Evolutionary conservation across 2,329 filamentous ascomycete species (phyloP).

Genomic region (Chalaropsis thielavioides): DNA sequence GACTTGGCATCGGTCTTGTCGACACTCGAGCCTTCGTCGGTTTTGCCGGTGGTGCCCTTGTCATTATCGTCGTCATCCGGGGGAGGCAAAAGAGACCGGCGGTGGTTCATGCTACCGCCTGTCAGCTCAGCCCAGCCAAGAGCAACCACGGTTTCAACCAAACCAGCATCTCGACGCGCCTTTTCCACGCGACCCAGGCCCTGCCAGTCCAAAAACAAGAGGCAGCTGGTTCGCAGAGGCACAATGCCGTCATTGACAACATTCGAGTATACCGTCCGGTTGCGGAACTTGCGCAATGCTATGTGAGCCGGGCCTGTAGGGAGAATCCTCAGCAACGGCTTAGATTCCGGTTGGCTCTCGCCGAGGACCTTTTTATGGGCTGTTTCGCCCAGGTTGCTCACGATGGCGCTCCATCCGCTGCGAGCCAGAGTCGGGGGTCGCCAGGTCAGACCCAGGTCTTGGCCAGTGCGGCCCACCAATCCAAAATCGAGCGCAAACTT

Average conservation of each 20-base stretch:
- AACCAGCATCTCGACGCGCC: slow-evolving; percentile 74
- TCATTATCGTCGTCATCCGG: slow-evolving; percentile 25
- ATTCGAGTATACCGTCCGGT: slow-evolving; percentile 87
- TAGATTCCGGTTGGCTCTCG: slow-evolving; percentile 59
- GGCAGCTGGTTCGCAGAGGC: slow-evolving; percentile 80
- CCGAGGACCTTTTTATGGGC: slow-evolving; percentile 44
- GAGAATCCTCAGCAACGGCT: slow-evolving; percentile 74
- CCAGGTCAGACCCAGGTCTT: slow-evolving; percentile 92
- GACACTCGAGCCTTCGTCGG: not conserved
- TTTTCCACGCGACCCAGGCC: slow-evolving; percentile 89
- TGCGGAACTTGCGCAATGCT: slow-evolving; percentile 75
- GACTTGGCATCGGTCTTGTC: slow-evolving; percentile 21
- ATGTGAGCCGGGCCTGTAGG: slow-evolving; percentile 83
- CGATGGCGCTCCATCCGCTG: slow-evolving; percentile 78
- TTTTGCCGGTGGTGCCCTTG: slow-evolving; percentile 15
- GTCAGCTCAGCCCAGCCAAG: slow-evolving; percentile 94
- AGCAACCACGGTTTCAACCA: slow-evolving; percentile 82
- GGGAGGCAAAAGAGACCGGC: slow-evolving; percentile 33
- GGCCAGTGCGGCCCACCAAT: slow-evolving; percentile 85
- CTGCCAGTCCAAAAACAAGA: slow-evolving; percentile 95
- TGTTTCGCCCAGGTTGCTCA: slow-evolving; percentile 64
- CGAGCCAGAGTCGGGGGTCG: slow-evolving; percentile 70
- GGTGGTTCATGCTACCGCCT: slow-evolving; percentile 42
- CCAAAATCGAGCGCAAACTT: slow-evolving; percentile 95
- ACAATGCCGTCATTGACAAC: slow-evolving; percentile 97